Conservation (phyloP, 106 monocot genomes). For the Alisma plantagoaquatica region DNA sequence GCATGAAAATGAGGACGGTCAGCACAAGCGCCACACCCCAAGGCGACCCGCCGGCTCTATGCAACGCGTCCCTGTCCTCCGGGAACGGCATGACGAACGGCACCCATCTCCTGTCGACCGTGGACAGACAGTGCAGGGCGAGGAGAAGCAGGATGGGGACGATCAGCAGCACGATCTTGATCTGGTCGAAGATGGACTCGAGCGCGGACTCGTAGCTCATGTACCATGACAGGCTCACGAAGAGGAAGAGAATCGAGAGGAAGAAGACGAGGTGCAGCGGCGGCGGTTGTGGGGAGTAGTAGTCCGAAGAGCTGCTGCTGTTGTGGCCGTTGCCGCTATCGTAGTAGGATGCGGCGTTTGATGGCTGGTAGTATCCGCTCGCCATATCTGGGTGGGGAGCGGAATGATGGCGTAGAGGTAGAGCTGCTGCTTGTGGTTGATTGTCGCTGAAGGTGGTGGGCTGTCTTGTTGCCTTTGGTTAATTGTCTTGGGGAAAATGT, state of each 20-base stretch:
- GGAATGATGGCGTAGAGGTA: no score
- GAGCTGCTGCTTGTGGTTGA: no score
- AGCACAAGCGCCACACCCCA: constrained; percentile 59
- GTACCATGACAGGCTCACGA: constrained; percentile 51
- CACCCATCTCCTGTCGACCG: constrained; percentile 8
- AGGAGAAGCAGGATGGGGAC: constrained; percentile 43
- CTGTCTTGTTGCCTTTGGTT: no score
- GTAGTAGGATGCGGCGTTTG: no score
- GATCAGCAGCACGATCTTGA: constrained; percentile 28
- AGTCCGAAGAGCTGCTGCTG: no score
- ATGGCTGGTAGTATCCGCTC: no score
- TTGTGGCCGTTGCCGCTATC: no score
- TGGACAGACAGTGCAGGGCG: constrained; percentile 29
- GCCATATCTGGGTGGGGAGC: no score
- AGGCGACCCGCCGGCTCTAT: constrained; percentile 45
- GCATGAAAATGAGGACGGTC: constrained; percentile 46
- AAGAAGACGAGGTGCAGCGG: constrained; percentile 59
- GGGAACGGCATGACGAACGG: constrained; percentile 8
- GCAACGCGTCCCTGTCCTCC: constrained; percentile 39
- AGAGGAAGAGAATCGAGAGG: constrained; percentile 30
- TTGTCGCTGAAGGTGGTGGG: no score
- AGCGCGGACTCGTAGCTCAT: constrained; percentile 39
- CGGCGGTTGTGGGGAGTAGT: constrained; percentile 8
- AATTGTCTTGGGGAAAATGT: no score
- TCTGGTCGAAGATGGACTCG: constrained; percentile 27